Percentiles rank a stretch among this genome's conserved stretches.
Evolutionary conservation across 2,329 filamentous ascomycete species (phyloP).

Genomic region (Aspergillus calidoustus): DNA sequence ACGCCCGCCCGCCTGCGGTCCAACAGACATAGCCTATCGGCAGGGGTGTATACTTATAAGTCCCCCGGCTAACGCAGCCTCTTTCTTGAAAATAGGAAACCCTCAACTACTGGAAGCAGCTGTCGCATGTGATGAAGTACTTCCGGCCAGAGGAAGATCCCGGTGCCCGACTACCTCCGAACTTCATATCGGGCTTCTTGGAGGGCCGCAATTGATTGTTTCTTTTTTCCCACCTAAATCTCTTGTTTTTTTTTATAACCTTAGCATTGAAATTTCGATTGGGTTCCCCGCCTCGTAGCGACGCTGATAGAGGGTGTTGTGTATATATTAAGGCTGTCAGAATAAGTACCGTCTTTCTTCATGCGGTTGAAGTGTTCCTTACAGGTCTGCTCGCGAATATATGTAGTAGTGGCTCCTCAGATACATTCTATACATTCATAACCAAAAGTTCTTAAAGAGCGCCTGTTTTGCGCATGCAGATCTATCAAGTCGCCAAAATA

Average conservation of each 20-base stretch:
- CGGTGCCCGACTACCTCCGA: constrained; percentile 76
- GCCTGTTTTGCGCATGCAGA: neutral
- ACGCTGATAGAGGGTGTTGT: constrained; percentile 38
- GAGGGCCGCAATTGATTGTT: constrained; percentile 69
- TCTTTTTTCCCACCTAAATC: constrained; percentile 24
- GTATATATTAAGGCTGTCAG: constrained; percentile 41
- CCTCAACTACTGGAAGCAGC: constrained; percentile 99
- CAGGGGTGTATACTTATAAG: neutral
- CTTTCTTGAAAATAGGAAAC: constrained; percentile 70
- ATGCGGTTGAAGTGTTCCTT: neutral
- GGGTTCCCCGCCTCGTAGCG: constrained; percentile 11
- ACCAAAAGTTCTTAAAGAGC: neutral
- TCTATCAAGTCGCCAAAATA: constrained; percentile 13
- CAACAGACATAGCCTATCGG: neutral
- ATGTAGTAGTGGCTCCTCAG: neutral
- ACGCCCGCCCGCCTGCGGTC: neutral
- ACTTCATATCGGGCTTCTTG: constrained; percentile 92
- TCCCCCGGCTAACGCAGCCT: neutral
- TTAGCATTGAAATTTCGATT: constrained; percentile 27
- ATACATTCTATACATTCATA: neutral
- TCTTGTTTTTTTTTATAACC: constrained; percentile 23
- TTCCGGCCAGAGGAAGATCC: constrained; percentile 87
- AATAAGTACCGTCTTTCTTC: constrained; percentile 32
- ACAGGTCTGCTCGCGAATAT: neutral
- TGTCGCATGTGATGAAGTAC: constrained; percentile 94